A percentile compares a stretch with the other conserved stretches of the same genome.
These are phyloP conservation scores for Parastagonospora nodorum DNA, from an alignment of 2,329 filamentous ascomycete species.

Conservation along the genomic window DNA sequence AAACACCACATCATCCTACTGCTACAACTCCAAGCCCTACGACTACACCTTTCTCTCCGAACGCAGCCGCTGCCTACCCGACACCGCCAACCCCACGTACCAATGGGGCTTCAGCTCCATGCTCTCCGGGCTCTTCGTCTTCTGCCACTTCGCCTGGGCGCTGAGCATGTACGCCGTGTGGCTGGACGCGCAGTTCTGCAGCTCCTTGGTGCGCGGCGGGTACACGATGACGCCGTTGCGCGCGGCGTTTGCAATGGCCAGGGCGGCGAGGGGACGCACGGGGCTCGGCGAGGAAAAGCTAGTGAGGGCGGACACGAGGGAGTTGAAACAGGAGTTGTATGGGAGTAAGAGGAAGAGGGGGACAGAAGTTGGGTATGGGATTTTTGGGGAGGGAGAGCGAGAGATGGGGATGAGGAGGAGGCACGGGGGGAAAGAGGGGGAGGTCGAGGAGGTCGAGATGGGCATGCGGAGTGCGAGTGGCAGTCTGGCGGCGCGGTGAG, in stretches of 20 bases:
- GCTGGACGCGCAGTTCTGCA: constrained; percentile 39
- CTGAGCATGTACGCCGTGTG: constrained; percentile 43
- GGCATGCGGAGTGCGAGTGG: too few species aligned
- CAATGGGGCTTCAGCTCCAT: constrained; percentile 47
- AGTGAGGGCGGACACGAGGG: constrained; percentile 17
- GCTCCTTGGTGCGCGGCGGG: constrained; percentile 29
- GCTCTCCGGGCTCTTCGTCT: constrained; percentile 36
- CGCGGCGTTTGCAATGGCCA: constrained; percentile 34
- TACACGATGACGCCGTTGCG: constrained; percentile 40
- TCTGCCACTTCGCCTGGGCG: constrained; percentile 39
- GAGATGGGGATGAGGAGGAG: not conserved
- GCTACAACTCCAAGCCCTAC: constrained; percentile 25
- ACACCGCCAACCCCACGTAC: constrained; percentile 33
- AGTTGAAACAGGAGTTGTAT: constrained; percentile 26
- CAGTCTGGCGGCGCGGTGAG: too few species aligned
- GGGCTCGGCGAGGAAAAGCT: constrained; percentile 24
- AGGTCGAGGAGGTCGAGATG: not conserved
- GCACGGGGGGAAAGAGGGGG: not conserved
- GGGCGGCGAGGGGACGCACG: constrained; percentile 27
- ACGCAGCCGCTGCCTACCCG: constrained; percentile 32
- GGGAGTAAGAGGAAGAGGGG: constrained; percentile 12
- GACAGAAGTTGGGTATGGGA: constrained; percentile 16
- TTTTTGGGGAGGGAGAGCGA: constrained; percentile 11
- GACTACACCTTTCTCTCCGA: constrained; percentile 1
- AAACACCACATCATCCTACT: constrained; percentile 14